Evolutionary conservation across 2,329 filamentous ascomycete genomes (phyloP).

Genomic region (Botrytis aclada): DNA sequence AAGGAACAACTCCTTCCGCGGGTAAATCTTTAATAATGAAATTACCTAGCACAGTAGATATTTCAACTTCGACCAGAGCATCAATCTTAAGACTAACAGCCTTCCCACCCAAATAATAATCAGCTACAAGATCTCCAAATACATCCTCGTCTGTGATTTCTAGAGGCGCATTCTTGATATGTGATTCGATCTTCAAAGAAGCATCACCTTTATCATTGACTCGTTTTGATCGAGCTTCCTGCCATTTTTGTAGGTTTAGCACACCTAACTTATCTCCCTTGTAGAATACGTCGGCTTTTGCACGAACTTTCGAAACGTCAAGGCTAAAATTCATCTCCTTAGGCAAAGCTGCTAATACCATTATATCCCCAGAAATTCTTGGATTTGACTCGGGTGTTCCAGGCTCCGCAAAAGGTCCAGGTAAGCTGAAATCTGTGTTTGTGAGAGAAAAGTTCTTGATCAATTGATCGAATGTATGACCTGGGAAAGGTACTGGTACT

Average conservation of each 20-base stretch:
- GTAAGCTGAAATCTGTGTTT: conserved; percentile 82
- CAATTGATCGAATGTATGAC: conserved; percentile 74
- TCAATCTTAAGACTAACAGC: conserved; percentile 70
- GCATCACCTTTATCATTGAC: conserved; percentile 57
- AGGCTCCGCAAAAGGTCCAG: conserved; percentile 75
- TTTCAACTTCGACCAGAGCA: conserved; percentile 77
- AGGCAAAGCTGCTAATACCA: conserved; percentile 75
- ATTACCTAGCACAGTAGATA: conserved; percentile 77
- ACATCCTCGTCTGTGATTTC: conserved; percentile 77
- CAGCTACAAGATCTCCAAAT: conserved; percentile 77
- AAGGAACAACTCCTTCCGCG: conserved; percentile 77
- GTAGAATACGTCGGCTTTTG: conserved; percentile 79
- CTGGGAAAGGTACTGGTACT: conserved; percentile 80
- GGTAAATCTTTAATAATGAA: conserved; percentile 82
- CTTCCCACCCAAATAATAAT: conserved; percentile 69
- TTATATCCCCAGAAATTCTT: conserved; percentile 76
- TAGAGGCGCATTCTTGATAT: conserved; percentile 74
- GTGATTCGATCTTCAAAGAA: conserved; percentile 69
- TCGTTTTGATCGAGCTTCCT: conserved; percentile 75
- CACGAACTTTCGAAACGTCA: conserved; percentile 71
- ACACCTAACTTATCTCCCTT: conserved; percentile 73
- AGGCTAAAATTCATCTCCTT: conserved; percentile 84
- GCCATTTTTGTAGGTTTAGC: conserved; percentile 78
- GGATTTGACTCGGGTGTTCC: conserved; percentile 70
- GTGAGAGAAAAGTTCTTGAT: conserved; percentile 85